Base-by-base conservation (phyloP, 2,329 filamentous ascomycete species). In the Cyphellophora europaea region DNA sequence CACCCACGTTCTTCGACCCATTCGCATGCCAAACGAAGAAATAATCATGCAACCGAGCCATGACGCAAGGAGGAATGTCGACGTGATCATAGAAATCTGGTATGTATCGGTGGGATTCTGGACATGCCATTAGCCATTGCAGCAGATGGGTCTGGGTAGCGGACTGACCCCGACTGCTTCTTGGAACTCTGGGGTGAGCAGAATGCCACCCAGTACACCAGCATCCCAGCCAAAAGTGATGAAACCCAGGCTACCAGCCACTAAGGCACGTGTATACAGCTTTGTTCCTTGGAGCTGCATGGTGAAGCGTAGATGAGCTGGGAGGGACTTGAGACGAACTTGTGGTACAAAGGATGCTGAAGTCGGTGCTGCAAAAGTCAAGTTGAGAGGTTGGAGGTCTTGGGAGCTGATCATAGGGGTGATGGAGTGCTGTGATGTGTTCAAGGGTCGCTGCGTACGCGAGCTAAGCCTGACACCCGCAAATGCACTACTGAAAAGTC, bases 141-240 rank as follows among this genome's bases (percentile, higher is more conserved):
- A n/a, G 8, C n/a, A 8, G 8, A n/a, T n/a, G 21, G 21, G 8
- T 8, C 8, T 25, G n/a, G 21, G 8, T 8, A 25, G 8, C 8
- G 21, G 8, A 25, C 21, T 25, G 8, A 25, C 21, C 39, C 16
- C 44, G 42, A 55, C 51, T 27, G 53, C 49, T 16, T 31, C 39
- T 32, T 51, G 50, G 38, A 55, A 55, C n/a, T 44, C 38, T 2
- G 35, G 31, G 2, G 52, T 55, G 19, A 42, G 37, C 6, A 54
- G 40, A 12, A 56, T 47, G 31, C 53, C 53, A 28, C 51, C 53
- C 4, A 56, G 38, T 6, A 56, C 64, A 1, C 58, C 53, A 4
- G 76, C 67, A 4, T 88, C 69, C 84, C 85, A 91, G 14, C 83
- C 82, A 74, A 79, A 88, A 56, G 74, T 74, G 29, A 82, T 67